These are phyloP conservation scores for Cantharellus anzutake DNA, from an alignment of 768 basidiomycete species.

Conservation along the genomic window DNA sequence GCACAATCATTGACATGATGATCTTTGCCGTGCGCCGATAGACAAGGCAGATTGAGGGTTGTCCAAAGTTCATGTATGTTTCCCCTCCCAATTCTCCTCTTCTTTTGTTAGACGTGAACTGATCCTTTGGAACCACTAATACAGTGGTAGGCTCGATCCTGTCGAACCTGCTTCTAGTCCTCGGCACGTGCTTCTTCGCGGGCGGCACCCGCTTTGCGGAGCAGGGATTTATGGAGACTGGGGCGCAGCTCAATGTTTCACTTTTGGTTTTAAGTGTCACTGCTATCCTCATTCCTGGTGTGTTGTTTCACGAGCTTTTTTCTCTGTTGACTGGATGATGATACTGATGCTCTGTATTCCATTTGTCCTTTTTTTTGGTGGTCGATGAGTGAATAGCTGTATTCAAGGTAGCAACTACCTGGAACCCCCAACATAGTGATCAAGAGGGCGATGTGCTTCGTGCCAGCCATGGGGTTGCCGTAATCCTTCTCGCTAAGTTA, in stretches of 20 bases:
- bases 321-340: too few species aligned
- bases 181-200: constrained; percentile 84
- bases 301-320: background rate
- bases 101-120: background rate
- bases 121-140: background rate
- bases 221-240: constrained; percentile 60
- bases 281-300: constrained; percentile 45
- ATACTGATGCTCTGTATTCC: too few species aligned
- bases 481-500: too few species aligned
- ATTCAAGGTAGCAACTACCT: too few species aligned
- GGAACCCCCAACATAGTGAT: too few species aligned
- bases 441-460: constrained; percentile 24
- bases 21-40: background rate
- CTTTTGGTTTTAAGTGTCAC: constrained; percentile 62
- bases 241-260: constrained; percentile 58
- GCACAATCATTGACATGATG: background rate
- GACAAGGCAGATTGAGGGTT: background rate
- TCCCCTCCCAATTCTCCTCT: background rate
- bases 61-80: background rate
- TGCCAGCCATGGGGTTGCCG: constrained; percentile 46
- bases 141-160: constrained; percentile 69
- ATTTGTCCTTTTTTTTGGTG: too few species aligned
- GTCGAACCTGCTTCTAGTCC: constrained; percentile 31
- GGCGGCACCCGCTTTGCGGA: constrained; percentile 66
- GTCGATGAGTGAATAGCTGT: too few species aligned